Percentiles rank a stretch among this genome's conserved stretches.
phyloP scores from a whole-genome alignment of 2,329 filamentous ascomycete genomes.

The Parastagonospora nodorum region DNA sequence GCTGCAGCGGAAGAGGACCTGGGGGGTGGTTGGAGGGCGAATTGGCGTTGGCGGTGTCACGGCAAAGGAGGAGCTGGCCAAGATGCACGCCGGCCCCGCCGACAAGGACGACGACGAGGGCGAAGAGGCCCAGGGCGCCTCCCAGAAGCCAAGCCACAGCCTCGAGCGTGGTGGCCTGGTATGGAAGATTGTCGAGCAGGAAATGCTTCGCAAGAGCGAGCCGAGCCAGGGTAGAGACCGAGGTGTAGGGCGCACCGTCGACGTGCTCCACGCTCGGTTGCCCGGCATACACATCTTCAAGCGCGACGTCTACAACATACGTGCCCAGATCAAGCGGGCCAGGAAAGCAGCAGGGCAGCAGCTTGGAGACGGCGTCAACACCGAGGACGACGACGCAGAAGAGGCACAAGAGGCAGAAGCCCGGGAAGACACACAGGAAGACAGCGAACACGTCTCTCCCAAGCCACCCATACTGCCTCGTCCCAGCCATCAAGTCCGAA shows the following conservation, averaged over 20 bases:
- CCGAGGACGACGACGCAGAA: constrained; percentile 17
- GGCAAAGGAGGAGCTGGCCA: constrained; percentile 34
- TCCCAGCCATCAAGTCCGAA: constrained; percentile 3
- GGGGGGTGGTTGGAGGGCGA: constrained; percentile 37
- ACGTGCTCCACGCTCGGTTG: constrained; percentile 33
- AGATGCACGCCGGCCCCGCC: constrained; percentile 1
- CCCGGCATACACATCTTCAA: constrained; percentile 44
- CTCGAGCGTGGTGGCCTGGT: constrained; percentile 37
- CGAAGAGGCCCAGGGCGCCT: not conserved
- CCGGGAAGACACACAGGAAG: not conserved
- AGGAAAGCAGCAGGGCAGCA: constrained; percentile 36
- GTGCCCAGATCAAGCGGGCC: constrained; percentile 40
- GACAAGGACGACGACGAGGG: constrained; percentile 7
- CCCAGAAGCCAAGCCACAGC: constrained; percentile 22
- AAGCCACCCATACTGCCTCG: not conserved
- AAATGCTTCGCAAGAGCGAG: constrained; percentile 37
- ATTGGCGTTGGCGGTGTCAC: constrained; percentile 40
- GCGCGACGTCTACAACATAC: constrained; percentile 44
- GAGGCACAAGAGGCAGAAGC: constrained; percentile 1
- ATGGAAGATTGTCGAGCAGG: constrained; percentile 43
- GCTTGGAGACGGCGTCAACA: constrained; percentile 26
- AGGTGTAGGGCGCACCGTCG: constrained; percentile 38
- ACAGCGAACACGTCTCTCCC: not conserved
- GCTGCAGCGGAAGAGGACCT: constrained; percentile 40
- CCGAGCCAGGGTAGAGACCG: constrained; percentile 35